These are phyloP conservation scores for Lepidium aucheri DNA, from an alignment of 345 rosid species.

Conservation along the genomic window DNA sequence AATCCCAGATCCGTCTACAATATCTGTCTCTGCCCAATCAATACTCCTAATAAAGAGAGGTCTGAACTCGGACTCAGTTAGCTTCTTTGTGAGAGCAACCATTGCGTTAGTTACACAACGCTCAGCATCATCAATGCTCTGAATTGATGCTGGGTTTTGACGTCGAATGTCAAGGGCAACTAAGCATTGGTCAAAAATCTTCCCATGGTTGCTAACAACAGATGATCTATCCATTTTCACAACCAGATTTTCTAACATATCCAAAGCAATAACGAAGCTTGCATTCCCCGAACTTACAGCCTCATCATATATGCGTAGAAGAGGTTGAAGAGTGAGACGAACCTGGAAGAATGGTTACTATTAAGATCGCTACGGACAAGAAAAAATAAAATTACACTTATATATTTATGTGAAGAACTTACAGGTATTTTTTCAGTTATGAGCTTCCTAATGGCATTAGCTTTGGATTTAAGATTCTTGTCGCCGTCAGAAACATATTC, in stretches of 20 bases:
- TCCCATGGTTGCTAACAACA: constrained; percentile 47
- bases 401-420: constrained; percentile 25
- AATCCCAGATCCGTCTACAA: constrained; percentile 35
- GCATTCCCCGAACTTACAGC: constrained; percentile 71
- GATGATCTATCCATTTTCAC: constrained; percentile 71
- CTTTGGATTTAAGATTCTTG: constrained; percentile 58
- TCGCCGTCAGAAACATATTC: constrained; percentile 49
- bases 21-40: constrained; percentile 75
- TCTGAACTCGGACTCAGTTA: constrained; percentile 87
- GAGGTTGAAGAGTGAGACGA: constrained; percentile 76
- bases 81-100: constrained; percentile 72
- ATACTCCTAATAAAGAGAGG: constrained; percentile 76
- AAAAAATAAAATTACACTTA: background rate
- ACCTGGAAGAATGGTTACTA: constrained; percentile 40
- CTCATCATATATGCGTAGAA: constrained; percentile 51
- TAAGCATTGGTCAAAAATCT: constrained; percentile 77
- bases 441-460: constrained; percentile 56
- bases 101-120: constrained; percentile 55
- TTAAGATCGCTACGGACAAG: background rate
- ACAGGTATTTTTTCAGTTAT: constrained; percentile 75
- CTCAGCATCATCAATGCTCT: constrained; percentile 57
- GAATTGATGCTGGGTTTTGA: constrained; percentile 48
- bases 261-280: constrained; percentile 61
- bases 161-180: constrained; percentile 77
- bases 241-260: constrained; percentile 60